Conservation (phyloP, 306 rosid genomes). For the Rosa rugosa region DNA sequence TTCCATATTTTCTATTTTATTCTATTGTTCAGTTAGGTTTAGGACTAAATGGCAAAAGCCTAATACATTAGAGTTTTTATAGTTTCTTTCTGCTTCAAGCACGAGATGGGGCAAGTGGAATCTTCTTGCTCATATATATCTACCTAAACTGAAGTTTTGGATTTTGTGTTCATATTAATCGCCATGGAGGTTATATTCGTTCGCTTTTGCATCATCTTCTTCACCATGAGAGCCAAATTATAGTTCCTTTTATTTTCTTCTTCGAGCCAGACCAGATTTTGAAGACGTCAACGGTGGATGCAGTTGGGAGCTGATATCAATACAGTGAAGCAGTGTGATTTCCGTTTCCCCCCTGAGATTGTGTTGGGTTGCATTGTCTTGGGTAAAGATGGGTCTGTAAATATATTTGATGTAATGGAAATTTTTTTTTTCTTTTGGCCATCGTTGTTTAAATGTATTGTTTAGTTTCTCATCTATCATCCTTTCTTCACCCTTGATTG, state of each 20-base stretch:
- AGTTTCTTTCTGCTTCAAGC: slow-evolving; percentile 8
- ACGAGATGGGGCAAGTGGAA: neutral
- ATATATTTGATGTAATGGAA: slow-evolving; percentile 22
- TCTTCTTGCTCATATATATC: neutral
- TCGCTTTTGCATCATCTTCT: neutral
- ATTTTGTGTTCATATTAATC: neutral
- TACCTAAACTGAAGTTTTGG: neutral
- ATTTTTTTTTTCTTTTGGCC: neutral
- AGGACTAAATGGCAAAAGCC: neutral
- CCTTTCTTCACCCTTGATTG: slow-evolving; percentile 42
- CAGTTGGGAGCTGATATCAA: slow-evolving; percentile 65
- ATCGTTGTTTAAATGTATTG: slow-evolving; percentile 37
- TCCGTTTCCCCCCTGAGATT: slow-evolving; percentile 19
- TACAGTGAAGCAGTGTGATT: slow-evolving; percentile 19
- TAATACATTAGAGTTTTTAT: neutral
- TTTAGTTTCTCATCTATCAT: slow-evolving; percentile 64
- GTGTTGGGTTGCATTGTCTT: slow-evolving; percentile 30
- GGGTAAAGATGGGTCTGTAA: slow-evolving; percentile 47
- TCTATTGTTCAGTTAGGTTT: neutral
- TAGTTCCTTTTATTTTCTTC: neutral
- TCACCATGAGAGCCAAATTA: neutral
- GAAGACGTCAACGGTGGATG: slow-evolving; percentile 58
- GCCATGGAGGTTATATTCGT: neutral
- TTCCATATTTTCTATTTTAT: too few relatives aligned
- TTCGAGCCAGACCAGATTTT: slow-evolving; percentile 25